A percentile compares a stretch with the other conserved stretches of the same genome.
Evolutionary conservation across 768 basidiomycete genomes (phyloP).

Genomic region (Tricholoma terreum): DNA sequence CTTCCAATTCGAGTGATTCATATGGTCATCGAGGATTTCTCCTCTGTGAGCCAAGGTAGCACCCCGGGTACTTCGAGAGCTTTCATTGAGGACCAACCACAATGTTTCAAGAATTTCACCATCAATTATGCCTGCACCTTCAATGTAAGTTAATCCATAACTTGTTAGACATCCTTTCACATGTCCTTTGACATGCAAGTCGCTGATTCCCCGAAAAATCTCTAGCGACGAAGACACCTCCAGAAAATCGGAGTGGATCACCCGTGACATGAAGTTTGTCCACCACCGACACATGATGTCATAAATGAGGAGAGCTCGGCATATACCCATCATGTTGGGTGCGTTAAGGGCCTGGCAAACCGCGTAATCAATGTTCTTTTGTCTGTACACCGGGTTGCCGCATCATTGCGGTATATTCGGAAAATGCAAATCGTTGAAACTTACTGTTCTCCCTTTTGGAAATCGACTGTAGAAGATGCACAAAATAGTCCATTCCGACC

Average conservation of each 20-base stretch:
- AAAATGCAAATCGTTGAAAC: not conserved
- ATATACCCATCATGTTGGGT: not conserved
- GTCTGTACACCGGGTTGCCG: not conserved
- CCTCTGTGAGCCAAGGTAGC: not conserved
- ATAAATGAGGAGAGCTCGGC: not conserved
- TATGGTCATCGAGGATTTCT: not conserved
- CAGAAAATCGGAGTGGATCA: not conserved
- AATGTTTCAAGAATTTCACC: not conserved
- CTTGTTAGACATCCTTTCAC: not conserved
- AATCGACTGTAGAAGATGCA: not conserved
- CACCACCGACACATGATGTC: not conserved
- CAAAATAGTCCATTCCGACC: not conserved
- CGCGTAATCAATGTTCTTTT: not conserved
- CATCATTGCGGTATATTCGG: too few relatives aligned
- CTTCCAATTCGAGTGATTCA: not conserved
- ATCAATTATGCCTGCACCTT: not conserved
- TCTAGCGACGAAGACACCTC: not conserved
- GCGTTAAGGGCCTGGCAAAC: not conserved
- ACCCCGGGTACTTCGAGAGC: not conserved
- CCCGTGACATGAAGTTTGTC: not conserved
- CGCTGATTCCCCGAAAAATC: not conserved
- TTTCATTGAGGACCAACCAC: not conserved
- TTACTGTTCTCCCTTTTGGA: not conserved
- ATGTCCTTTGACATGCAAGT: not conserved
- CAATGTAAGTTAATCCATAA: not conserved